Percentiles rank a stretch among this genome's conserved stretches.
phyloP scores from a whole-genome alignment of 106 monocot genomes.

The Acorus calamus region DNA sequence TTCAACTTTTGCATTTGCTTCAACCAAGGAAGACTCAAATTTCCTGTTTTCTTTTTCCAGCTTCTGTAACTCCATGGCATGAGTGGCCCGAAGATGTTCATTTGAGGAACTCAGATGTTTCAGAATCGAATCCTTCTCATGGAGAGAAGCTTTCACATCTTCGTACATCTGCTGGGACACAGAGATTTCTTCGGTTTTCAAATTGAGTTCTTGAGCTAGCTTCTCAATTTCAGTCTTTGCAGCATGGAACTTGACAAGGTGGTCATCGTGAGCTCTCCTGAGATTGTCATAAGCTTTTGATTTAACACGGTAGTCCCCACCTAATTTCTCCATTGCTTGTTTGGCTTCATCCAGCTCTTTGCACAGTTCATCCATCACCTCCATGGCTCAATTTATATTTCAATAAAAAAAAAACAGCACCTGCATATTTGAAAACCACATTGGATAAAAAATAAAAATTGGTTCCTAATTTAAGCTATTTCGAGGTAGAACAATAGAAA shows the following conservation, averaged over 20 bases:
- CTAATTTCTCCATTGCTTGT: constrained; percentile 35
- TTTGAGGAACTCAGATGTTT: constrained; percentile 32
- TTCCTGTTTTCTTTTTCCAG: constrained; percentile 40
- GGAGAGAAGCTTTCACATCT: constrained; percentile 30
- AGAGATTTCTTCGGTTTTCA: constrained; percentile 43
- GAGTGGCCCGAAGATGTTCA: constrained; percentile 35
- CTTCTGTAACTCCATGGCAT: constrained; percentile 18
- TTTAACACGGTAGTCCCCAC: constrained; percentile 33
- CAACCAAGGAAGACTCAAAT: constrained; percentile 48
- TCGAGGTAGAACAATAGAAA: too few species aligned
- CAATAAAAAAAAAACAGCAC: too few species aligned
- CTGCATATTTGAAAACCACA: too few species aligned
- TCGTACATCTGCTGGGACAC: constrained; percentile 22
- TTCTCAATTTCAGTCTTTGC: constrained; percentile 24
- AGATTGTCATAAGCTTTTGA: constrained; percentile 25
- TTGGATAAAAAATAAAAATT: too few species aligned
- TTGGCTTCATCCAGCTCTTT: constrained; percentile 63
- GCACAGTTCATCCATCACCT: constrained; percentile 30
- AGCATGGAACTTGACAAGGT: constrained; percentile 29
- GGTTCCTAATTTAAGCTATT: too few species aligned
- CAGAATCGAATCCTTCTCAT: constrained; percentile 55
- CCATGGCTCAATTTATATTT: background rate
- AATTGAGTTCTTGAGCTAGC: constrained; percentile 27
- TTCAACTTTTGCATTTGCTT: constrained; percentile 30
- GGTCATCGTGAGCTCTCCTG: constrained; percentile 38